Base-by-base conservation (phyloP, 768 basidiomycete species). In the Russula abietina region DNA sequence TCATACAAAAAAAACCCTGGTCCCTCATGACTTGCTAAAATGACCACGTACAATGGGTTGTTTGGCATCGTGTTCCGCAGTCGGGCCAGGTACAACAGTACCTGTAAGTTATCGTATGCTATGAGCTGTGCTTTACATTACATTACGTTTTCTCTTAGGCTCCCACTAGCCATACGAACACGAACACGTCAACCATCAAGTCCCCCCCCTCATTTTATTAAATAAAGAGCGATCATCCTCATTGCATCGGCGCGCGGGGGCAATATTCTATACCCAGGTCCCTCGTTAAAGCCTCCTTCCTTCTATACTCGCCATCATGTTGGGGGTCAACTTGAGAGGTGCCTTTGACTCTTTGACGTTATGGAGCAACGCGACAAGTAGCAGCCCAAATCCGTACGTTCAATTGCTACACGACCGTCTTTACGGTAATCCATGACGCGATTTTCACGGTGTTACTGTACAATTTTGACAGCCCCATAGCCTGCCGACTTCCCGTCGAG, bases 111-210 rank as follows among this genome's bases (percentile, higher is more conserved):
- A n/a, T n/a, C n/a, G 28, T 30, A 30, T 5, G 28, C 5, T 12
- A 11, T 36, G 11, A 12, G 33, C 36, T 36, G 36, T 36, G 36
- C 6, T 33, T 33, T 6, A 9, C 39, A 17, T 12, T 26, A 0
- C 16, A 53, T 60, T 55, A 60, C 53, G 32, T 54, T 60, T 16
- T 11, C 16, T 14, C 1, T 4, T 12, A 12, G 36, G 4, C 8
- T 45, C 19, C 9, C n/a, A 36, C 36, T 12, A 36, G 36, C 36
- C 11, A 36, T 12, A 36, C 4, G 19, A 3, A 22, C 5, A 7
- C 12, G 54, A 41, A 61, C 60, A 61, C 60, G 60, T 61, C 60
- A 33, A 56, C 60, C 28, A 36, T 61, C 60, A 55, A 9, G 24
- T 9, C 10, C 36, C 39, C 43, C 28, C 28, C 28, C 28, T 39